A percentile compares a stretch with the other conserved stretches of the same genome.
These are phyloP conservation scores for Canavalia ensiformis DNA, from an alignment of 306 rosid genomes.

Conservation along the genomic window DNA sequence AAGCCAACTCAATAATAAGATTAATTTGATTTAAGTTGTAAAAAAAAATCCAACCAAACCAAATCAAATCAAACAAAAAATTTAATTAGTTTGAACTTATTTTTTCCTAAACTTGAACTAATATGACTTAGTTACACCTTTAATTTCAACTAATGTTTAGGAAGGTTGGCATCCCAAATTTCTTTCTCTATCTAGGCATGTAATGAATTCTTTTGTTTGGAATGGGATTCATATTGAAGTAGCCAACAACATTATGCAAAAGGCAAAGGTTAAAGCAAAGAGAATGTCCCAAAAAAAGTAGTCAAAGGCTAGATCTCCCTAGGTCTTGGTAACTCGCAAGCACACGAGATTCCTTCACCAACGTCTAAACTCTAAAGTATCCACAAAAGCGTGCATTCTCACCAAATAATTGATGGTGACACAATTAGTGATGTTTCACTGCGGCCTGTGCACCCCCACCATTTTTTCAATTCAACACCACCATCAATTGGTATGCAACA, in stretches of 20 bases:
- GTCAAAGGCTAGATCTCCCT: constrained; percentile 61
- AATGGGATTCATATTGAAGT: constrained; percentile 45
- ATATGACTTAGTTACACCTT: too few relatives aligned
- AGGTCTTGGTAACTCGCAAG: constrained; percentile 46
- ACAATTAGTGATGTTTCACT: constrained; percentile 35
- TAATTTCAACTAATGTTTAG: not conserved
- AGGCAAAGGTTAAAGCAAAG: constrained; percentile 48
- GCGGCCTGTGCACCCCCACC: constrained; percentile 11
- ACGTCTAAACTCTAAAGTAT: constrained; percentile 49
- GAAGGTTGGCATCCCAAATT: not conserved
- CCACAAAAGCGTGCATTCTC: constrained; percentile 46
- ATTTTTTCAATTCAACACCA: constrained; percentile 46
- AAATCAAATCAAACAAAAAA: too few relatives aligned
- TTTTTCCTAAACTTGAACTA: too few relatives aligned
- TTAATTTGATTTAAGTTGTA: too few relatives aligned
- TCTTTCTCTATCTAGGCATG: constrained; percentile 8
- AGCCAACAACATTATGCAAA: constrained; percentile 38
- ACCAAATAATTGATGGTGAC: constrained; percentile 61
- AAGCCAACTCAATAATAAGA: too few relatives aligned
- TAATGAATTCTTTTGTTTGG: constrained; percentile 43
- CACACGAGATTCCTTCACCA: constrained; percentile 48
- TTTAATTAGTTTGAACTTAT: too few relatives aligned
- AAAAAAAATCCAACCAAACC: too few relatives aligned
- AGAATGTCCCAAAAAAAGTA: constrained; percentile 57
- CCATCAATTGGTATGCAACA: constrained; percentile 8